phyloP scores from a whole-genome alignment of 129 eudicot genomes.

The Sambucus nigra region DNA sequence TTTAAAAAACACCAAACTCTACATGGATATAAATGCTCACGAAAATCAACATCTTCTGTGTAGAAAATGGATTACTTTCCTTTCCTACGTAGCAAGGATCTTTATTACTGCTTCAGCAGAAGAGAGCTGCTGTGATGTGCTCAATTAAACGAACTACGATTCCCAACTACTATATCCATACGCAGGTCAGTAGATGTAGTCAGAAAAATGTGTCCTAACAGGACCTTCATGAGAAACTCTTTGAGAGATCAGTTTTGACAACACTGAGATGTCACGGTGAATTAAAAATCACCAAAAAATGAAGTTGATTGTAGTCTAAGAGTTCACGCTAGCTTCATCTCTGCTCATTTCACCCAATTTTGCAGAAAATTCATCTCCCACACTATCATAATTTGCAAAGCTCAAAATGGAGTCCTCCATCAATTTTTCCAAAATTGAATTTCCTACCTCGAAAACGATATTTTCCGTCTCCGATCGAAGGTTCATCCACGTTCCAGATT shows the following conservation, averaged over 20 bases:
- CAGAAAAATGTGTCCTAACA: too few species aligned
- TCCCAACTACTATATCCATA: neutral
- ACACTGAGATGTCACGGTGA: too few species aligned
- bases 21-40: neutral
- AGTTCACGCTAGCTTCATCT: too few species aligned
- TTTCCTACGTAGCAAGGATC: neutral
- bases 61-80: neutral
- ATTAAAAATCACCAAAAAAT: too few species aligned
- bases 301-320: too few species aligned
- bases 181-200: too few species aligned
- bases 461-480: constrained; percentile 33
- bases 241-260: too few species aligned
- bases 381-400: constrained; percentile 9
- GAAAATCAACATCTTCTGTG: neutral
- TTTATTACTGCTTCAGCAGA: neutral
- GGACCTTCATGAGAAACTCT: too few species aligned
- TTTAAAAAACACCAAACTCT: constrained; percentile 1
- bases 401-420: constrained; percentile 50
- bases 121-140: too few species aligned
- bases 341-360: constrained; percentile 7
- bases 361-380: constrained; percentile 2
- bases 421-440: constrained; percentile 53
- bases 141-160: neutral
- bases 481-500: constrained; percentile 55
- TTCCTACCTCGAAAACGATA: constrained; percentile 45